phyloP scores from a whole-genome alignment of 495 filamentous ascomycete species.

The Penicilliopsis zonata region DNA sequence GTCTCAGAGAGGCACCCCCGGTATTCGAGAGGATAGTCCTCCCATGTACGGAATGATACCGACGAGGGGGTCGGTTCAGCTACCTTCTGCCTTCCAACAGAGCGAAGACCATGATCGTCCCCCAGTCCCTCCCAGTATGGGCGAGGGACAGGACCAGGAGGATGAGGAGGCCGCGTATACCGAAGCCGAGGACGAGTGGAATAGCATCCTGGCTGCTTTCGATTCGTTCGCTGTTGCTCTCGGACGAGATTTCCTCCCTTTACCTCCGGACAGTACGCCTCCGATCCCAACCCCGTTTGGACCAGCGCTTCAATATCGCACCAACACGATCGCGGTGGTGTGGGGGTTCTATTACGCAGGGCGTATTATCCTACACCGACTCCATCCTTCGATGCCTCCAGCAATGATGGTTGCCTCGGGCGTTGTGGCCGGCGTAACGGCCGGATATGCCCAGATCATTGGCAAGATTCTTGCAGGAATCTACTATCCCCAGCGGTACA shows the following conservation, averaged over 20 bases:
- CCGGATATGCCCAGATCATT: slow-evolving; percentile 55
- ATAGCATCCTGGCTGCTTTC: slow-evolving; percentile 58
- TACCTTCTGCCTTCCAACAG: slow-evolving; percentile 27
- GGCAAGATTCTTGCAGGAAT: slow-evolving; percentile 75
- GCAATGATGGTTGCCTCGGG: slow-evolving; percentile 77
- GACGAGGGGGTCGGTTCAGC: slow-evolving; percentile 18
- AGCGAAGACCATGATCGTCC: slow-evolving; percentile 9
- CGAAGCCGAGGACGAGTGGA: slow-evolving; percentile 71
- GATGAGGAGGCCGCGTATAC: slow-evolving; percentile 47
- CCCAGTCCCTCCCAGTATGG: slow-evolving; percentile 7
- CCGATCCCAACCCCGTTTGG: slow-evolving; percentile 69
- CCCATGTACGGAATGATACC: slow-evolving; percentile 46
- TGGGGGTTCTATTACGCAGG: slow-evolving; percentile 78
- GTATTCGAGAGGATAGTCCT: slow-evolving; percentile 8
- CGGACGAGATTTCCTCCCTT: slow-evolving; percentile 63
- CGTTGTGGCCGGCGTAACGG: slow-evolving; percentile 58
- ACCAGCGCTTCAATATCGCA: slow-evolving; percentile 67
- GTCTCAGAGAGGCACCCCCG: slow-evolving; percentile 1
- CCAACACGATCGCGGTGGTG: slow-evolving; percentile 72
- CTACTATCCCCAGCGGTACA: slow-evolving; percentile 47
- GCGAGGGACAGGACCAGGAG: slow-evolving; percentile 16
- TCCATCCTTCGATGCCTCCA: slow-evolving; percentile 84
- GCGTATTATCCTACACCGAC: slow-evolving; percentile 62
- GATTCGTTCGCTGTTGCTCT: slow-evolving; percentile 50
- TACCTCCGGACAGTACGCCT: slow-evolving; percentile 58